Percentiles rank a stretch among this genome's conserved stretches.
phyloP scores from a whole-genome alignment of 2,329 filamentous ascomycete genomes.

The Trichoderma oligosporum region DNA sequence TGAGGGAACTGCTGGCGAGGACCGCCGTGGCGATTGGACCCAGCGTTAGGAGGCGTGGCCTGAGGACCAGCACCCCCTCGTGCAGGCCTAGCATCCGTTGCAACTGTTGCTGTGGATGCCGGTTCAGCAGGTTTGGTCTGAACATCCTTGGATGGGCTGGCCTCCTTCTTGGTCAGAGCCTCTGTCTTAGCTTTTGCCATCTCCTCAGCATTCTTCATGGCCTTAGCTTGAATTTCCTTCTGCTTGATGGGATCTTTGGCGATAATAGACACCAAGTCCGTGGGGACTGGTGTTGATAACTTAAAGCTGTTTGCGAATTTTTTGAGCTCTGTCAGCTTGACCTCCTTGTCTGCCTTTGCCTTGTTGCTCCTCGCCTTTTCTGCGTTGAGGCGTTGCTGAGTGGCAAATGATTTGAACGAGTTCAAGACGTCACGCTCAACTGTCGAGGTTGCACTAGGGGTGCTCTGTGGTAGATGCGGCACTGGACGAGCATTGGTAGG shows the following conservation, averaged over 20 bases:
- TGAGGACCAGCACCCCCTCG: constrained; percentile 37
- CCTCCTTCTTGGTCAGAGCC: constrained; percentile 40
- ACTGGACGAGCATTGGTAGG: constrained; percentile 4
- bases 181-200: constrained; percentile 53
- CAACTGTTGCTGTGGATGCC: constrained; percentile 1
- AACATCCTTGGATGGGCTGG: constrained; percentile 41
- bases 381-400: constrained; percentile 50
- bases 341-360: constrained; percentile 73
- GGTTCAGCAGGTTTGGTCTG: constrained; percentile 38
- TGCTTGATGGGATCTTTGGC: constrained; percentile 96
- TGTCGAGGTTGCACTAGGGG: constrained; percentile 55
- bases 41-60: constrained; percentile 27
- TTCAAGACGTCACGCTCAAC: constrained; percentile 60
- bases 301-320: constrained; percentile 95
- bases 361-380: constrained; percentile 57
- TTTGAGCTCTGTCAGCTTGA: constrained; percentile 90
- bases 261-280: constrained; percentile 87
- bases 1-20: constrained; percentile 48
- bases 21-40: constrained; percentile 44
- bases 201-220: constrained; percentile 69
- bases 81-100: constrained; percentile 30
- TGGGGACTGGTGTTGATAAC: constrained; percentile 84
- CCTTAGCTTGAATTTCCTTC: constrained; percentile 85
- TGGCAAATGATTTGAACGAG: constrained; percentile 63
- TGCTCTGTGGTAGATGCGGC: background rate